These are phyloP conservation scores for Pichia occidentalis DNA, from an alignment of 805 yeast genomes.

Conservation along the genomic window DNA sequence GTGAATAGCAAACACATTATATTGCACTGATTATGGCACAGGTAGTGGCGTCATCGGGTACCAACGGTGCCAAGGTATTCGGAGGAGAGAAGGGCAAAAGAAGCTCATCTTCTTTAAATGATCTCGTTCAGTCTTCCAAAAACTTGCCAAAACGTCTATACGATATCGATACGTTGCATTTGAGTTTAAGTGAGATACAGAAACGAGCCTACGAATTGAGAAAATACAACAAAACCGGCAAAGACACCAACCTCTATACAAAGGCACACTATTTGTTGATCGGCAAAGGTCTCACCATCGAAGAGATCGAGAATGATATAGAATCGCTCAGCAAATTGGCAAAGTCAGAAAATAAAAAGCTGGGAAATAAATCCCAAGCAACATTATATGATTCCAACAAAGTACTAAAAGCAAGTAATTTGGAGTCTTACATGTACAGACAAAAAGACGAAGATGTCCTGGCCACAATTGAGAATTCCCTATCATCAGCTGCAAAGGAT, in stretches of 20 bases:
- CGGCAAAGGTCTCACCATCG: conserved; percentile 81
- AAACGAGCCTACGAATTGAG: conserved; percentile 57
- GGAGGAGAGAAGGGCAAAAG: conserved; percentile 2
- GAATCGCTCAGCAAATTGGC: conserved; percentile 31
- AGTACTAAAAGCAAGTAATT: conserved; percentile 28
- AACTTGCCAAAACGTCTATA: conserved; percentile 61
- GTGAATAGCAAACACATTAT: too few species aligned
- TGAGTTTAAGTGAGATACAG: conserved; percentile 73
- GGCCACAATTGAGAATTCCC: conserved; percentile 57
- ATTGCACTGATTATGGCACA: too few species aligned
- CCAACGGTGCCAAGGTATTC: neutral
- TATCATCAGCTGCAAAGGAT: conserved; percentile 56
- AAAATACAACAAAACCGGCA: conserved; percentile 32
- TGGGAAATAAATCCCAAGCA: neutral
- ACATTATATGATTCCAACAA: neutral
- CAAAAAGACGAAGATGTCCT: conserved; percentile 80
- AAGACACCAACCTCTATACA: conserved; percentile 40
- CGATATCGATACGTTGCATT: conserved; percentile 73
- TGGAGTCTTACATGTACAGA: conserved; percentile 56
- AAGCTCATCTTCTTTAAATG: conserved; percentile 40
- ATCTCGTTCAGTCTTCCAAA: conserved; percentile 68
- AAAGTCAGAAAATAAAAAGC: neutral
- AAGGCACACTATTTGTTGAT: conserved; percentile 86
- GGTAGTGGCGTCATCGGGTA: neutral
- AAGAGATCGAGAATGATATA: conserved; percentile 64